A percentile compares a stretch with the other conserved stretches of the same genome.
Evolutionary conservation across 768 basidiomycete species (phyloP).

Genomic region (Lactarius trivialis): DNA sequence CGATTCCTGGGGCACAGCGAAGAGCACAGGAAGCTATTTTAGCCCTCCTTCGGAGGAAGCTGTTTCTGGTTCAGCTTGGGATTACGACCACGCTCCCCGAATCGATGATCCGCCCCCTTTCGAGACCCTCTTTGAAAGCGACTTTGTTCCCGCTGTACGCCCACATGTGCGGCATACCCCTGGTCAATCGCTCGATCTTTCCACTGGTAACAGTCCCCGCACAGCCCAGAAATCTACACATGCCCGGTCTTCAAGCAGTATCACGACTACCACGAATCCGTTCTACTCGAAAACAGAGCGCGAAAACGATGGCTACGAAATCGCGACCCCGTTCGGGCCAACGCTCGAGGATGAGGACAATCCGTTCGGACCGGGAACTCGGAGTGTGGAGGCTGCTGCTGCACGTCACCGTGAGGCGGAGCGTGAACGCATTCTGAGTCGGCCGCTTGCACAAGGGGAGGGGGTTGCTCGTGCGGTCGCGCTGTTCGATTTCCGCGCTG

Average conservation of each 20-base stretch:
- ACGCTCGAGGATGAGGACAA: constrained; percentile 19
- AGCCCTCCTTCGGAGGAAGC: constrained; percentile 25
- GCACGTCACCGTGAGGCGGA: constrained; percentile 11
- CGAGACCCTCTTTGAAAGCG: constrained; percentile 17
- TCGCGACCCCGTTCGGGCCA: constrained; percentile 10
- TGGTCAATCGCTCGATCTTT: constrained; percentile 3
- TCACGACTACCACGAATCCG: background rate
- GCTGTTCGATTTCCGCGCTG: constrained; percentile 63
- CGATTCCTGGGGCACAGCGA: constrained; percentile 48
- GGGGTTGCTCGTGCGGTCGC: constrained; percentile 71
- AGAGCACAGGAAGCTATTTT: constrained; percentile 53
- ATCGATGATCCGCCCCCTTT: constrained; percentile 18
- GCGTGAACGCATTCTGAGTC: constrained; percentile 37
- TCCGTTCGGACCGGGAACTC: constrained; percentile 9
- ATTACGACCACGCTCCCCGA: constrained; percentile 18
- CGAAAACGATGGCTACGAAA: constrained; percentile 3
- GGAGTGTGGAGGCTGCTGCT: background rate
- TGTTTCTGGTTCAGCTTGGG: constrained; percentile 23
- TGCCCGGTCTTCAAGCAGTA: constrained; percentile 9
- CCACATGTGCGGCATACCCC: constrained; percentile 7
- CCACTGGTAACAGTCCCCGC: background rate
- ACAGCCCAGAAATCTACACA: constrained; percentile 2
- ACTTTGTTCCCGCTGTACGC: constrained; percentile 15
- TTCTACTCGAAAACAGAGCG: constrained; percentile 11
- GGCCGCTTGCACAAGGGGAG: constrained; percentile 46